A percentile compares a stretch with the other conserved stretches of the same genome.
phyloP scores from a whole-genome alignment of 257 asterid species.

The Ophiorrhiza pumila region DNA sequence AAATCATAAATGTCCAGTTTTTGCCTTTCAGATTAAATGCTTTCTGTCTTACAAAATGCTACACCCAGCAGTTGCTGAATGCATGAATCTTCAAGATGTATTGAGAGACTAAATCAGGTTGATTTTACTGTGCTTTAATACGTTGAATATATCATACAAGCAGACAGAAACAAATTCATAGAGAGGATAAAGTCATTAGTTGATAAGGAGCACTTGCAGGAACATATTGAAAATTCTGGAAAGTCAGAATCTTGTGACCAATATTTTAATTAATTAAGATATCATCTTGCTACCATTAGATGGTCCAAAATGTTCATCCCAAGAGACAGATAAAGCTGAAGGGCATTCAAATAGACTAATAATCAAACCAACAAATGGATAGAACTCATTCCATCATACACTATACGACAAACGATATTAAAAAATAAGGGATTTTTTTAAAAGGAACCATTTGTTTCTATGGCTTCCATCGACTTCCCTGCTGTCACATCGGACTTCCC shows the following conservation, averaged over 20 bases:
- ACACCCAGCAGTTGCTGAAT: neutral
- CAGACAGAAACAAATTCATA: neutral
- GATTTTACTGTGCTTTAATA: neutral
- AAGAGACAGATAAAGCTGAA: neutral
- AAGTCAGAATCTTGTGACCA: neutral
- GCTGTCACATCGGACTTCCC: conserved; percentile 5
- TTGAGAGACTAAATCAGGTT: neutral
- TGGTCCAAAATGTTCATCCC: neutral
- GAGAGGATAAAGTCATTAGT: neutral
- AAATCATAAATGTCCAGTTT: neutral
- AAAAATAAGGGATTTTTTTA: neutral
- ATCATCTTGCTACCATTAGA: neutral
- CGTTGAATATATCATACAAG: neutral
- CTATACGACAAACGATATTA: neutral
- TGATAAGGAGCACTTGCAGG: neutral
- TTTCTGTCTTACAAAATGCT: neutral
- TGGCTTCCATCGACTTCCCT: neutral
- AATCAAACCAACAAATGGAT: neutral
- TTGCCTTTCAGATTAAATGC: neutral
- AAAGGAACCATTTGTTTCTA: neutral
- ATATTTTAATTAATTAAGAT: neutral
- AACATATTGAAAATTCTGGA: neutral
- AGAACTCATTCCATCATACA: neutral
- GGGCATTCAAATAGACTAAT: neutral
- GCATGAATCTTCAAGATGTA: too few relatives aligned